Evolutionary conservation across 371 early-diverging fungal genomes (phyloP), one percentile per base, ranked within the genome.

Genomic region (Saksenaea oblongispora): DNA sequence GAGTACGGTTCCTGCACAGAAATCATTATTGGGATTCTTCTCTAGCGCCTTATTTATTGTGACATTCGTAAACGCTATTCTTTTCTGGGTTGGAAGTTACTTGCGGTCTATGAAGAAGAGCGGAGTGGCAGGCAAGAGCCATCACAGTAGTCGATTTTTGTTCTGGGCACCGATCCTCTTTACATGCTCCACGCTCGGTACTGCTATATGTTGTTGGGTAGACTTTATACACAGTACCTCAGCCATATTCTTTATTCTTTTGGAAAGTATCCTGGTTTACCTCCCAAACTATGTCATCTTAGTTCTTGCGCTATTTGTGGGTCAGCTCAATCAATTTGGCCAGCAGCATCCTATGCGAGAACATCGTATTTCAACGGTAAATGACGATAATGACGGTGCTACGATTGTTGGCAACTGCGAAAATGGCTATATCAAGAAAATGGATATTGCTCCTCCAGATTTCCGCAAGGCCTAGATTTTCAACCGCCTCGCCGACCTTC

Each of bases 141-240:
- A 22, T 5, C 51, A 54, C 34, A 34, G 13, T 36, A 15, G 34
- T 56, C 28, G 27, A 13, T 71, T 74, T 28, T 34, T 71, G 24
- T 61, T 69, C 11, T 17, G 60, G 3, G 64, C 64, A 7, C 65
- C 72, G 10, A 24, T 72, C 31, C 58, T 74, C 27, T 68, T 73
- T 56, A 34, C 53, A 0, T 24, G 70, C 0, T 36, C 66, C 27
- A 67, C 70, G 63, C 37, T 37, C 2, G 74, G 74, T 18, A 70
- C 70, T 58, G 59, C 64, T 28, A 9, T 54, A 2, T 58, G 67
- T 35, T 56, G 61, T 17, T 77, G 77, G 77, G 34, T 71, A 5
- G 66, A 62, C 37, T 73, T 62, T 53, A 34, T 62, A 22, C 47
- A 55, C 14, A 28, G 14, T 17, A 26, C 58, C 11, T 39, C 64